Evolutionary conservation across 1,284 basidiomycete genomes (phyloP).

Genomic region (Phellopilus nigrolimitatus): DNA sequence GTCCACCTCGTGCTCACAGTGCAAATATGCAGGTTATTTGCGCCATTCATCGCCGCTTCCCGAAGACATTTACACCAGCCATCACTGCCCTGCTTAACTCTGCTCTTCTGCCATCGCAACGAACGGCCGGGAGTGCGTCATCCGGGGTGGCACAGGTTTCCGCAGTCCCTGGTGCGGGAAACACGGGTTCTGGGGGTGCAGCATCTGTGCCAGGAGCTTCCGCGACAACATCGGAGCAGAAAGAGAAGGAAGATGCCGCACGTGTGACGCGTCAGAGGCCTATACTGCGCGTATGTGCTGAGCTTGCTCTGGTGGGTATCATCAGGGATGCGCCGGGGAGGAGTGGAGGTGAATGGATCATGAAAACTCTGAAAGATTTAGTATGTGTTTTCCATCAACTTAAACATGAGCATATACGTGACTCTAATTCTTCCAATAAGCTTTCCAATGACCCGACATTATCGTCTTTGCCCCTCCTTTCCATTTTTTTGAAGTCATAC

Average conservation of each 20-base stretch:
- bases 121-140: constrained; percentile 30
- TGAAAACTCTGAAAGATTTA: constrained; percentile 77
- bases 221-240: constrained; percentile 70
- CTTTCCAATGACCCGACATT: constrained; percentile 83
- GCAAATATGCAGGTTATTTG: constrained; percentile 67
- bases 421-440: constrained; percentile 42
- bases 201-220: constrained; percentile 36
- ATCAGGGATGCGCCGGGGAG: constrained; percentile 60
- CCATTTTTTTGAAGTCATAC: constrained; percentile 83
- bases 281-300: constrained; percentile 81
- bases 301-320: constrained; percentile 85
- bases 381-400: constrained; percentile 43
- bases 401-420: too few relatives aligned
- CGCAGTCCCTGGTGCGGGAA: constrained; percentile 4
- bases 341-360: constrained; percentile 83
- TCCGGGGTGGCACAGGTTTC: neutral
- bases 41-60: constrained; percentile 84
- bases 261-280: constrained; percentile 82
- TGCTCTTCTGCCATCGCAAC: constrained; percentile 63
- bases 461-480: constrained; percentile 79
- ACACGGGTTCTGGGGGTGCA: constrained; percentile 19
- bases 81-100: constrained; percentile 62
- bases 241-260: constrained; percentile 88
- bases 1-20: constrained; percentile 12
- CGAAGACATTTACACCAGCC: constrained; percentile 70